Evolutionary conservation across 192 early-diverging fungal genomes (phyloP), one percentile per base, ranked within the genome.

Genomic region (Thamnidium elegans): DNA sequence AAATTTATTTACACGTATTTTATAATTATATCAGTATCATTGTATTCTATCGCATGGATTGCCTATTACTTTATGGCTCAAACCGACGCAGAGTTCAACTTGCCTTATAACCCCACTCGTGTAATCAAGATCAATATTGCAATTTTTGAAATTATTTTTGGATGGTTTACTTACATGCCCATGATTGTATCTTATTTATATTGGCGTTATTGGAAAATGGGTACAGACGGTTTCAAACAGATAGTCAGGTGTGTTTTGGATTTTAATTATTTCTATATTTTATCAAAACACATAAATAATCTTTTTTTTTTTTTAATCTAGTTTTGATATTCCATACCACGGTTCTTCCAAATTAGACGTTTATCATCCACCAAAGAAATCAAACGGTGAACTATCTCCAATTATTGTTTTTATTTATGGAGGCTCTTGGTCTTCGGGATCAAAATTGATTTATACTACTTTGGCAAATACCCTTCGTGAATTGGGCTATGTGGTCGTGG

Each of bases 341-440:
- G 32, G 34, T 1, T 15, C 42, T 4, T 63, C 60, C 13, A 58
- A 31, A 15, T 30, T 76, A 4, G 74, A 76, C 47, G 34, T 76
- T 0, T 76, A 76, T 50, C 36, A 58, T 3, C 74, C 74, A 7
- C 1, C 51, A 1, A 68, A 26, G 9, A 68, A 53, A 42, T 10
- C 34, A 19, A 19, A 15, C 10, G 55, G 34, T 20, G 45, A 55
- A 19, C 34, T 53, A 9, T 50, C 63, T 36, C 83, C 83, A 9
- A 77, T 82, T 8, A 62, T 85, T 54, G 68, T 85, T 0, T 85
- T 85, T 55, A 71, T 85, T 54, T 76, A 85, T 58, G 83, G 83
- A 47, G 81, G 83, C 3, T 67, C 77, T 11, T 85, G 83, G 83
- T 68, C 75, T 5, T 74, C 77, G 20, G 83, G 83, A 8, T 64